Evolutionary conservation across 2,329 filamentous ascomycete genomes (phyloP).

Genomic region (Penicillium concentricum): DNA sequence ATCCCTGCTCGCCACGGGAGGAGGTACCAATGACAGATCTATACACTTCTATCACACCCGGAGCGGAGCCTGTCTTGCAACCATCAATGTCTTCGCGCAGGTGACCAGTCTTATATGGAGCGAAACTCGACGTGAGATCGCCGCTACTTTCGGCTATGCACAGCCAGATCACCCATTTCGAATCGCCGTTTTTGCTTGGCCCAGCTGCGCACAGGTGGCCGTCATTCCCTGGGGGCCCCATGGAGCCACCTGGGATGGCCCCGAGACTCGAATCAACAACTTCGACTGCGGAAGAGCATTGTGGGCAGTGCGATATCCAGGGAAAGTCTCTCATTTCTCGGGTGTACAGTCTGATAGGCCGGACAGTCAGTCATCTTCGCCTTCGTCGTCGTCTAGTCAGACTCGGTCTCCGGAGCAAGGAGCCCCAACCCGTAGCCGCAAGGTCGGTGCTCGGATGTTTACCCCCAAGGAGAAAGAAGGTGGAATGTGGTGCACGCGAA

Average conservation of each 20-base stretch:
- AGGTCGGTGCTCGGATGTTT: conserved; percentile 22
- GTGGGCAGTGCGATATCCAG: conserved; percentile 83
- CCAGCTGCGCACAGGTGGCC: conserved; percentile 80
- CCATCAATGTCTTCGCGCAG: conserved; percentile 88
- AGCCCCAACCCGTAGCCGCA: conserved; percentile 9
- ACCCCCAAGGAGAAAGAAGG: conserved; percentile 49
- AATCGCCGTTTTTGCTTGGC: conserved; percentile 93
- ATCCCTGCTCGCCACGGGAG: conserved; percentile 82
- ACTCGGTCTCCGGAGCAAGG: not conserved
- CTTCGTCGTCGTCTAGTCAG: conserved; percentile 1
- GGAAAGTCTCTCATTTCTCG: conserved; percentile 50
- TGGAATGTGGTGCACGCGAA: conserved; percentile 56
- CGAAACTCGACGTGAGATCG: conserved; percentile 79
- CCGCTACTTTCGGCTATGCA: conserved; percentile 89
- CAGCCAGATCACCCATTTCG: conserved; percentile 86
- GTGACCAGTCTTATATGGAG: conserved; percentile 94
- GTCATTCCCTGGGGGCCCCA: conserved; percentile 78
- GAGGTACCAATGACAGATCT: conserved; percentile 89
- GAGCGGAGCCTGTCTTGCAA: conserved; percentile 80
- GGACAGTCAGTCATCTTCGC: conserved; percentile 12
- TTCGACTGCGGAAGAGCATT: conserved; percentile 58
- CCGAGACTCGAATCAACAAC: conserved; percentile 22
- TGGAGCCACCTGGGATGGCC: conserved; percentile 30
- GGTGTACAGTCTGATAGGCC: conserved; percentile 3
- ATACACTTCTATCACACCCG: conserved; percentile 93